Evolutionary conservation across 345 rosid genomes (phyloP).

Genomic region (Brassica incana): DNA sequence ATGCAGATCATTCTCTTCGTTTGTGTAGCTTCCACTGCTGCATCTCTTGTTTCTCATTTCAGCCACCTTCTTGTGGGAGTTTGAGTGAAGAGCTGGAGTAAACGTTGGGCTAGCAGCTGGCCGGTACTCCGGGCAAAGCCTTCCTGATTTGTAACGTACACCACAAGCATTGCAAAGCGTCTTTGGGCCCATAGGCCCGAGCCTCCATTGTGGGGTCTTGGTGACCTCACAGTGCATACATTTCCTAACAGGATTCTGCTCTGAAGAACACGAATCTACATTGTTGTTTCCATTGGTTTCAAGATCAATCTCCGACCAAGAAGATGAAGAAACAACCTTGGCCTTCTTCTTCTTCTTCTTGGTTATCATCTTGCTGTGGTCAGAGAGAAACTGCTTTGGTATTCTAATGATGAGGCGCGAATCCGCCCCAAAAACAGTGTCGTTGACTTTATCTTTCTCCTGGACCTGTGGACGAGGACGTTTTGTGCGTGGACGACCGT

Average conservation of each 20-base stretch:
- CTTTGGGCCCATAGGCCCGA: constrained; percentile 97
- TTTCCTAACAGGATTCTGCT: constrained; percentile 61
- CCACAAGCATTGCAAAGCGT: constrained; percentile 45
- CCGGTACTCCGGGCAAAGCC: constrained; percentile 96
- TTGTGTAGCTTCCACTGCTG: neutral
- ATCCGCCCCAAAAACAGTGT: constrained; percentile 27
- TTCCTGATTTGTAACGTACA: constrained; percentile 85
- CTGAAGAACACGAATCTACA: constrained; percentile 32
- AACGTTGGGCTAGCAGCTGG: constrained; percentile 97
- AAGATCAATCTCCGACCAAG: constrained; percentile 38
- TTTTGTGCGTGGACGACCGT: constrained; percentile 89
- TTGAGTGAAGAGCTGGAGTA: constrained; percentile 83
- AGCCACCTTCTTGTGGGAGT: constrained; percentile 90
- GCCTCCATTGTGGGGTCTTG: constrained; percentile 97
- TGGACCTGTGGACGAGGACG: constrained; percentile 79
- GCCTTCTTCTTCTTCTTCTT: constrained; percentile 59
- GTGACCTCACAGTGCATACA: constrained; percentile 95
- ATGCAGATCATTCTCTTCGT: constrained; percentile 18
- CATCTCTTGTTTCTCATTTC: constrained; percentile 76
- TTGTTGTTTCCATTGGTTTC: constrained; percentile 44
- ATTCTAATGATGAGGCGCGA: constrained; percentile 58
- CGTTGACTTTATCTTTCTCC: constrained; percentile 35
- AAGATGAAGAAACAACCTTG: constrained; percentile 42
- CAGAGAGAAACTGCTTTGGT: constrained; percentile 56
- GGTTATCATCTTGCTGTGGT: constrained; percentile 59